Evolutionary conservation across 768 basidiomycete genomes (phyloP), one percentile per base, ranked within the genome.

Genomic region (Stropharia rugosoannulata): DNA sequence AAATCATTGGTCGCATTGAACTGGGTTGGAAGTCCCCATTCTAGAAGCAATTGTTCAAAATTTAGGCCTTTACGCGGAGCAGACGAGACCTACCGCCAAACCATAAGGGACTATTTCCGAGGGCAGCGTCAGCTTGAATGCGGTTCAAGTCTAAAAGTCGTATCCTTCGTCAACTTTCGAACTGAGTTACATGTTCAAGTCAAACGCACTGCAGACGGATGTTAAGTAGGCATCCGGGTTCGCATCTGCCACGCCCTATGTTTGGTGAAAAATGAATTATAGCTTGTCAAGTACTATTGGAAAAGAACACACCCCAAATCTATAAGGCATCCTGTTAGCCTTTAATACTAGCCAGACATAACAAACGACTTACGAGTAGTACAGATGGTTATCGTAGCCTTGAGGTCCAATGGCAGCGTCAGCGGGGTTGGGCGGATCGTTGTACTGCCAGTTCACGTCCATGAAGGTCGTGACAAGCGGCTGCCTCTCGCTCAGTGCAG

Each of bases 401-500:
- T 88, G 86, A 11, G 89, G 86, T 1, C 90, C 90, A 41, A 80
- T 78, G 4, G 79, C 77, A 22, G 85, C 89, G 48, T 83, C 75
- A 6, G 85, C 83, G 12, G 90, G 90, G 64, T 93, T 93, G 5
- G 87, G 11, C 15, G 83, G 87, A 68, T 82, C 77, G 62, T 86
- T 78, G 66, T 75, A 68, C 63, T 93, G 90, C 90, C 90, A 93
- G 56, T 81, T 83, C 45, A 88, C 64, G 60, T 93, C 89, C 89
- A 91, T 91, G 66, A 90, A 90, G 60, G 68, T 78, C 5, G 79
- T 77, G 11, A 70, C 63, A 55, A 71, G 62, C 16, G 63, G 51
- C 29, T 54, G 16, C 44, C 59, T 60, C 39, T 57, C 41, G 53
- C 36, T 37, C 38, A 60, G 16, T 29, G 45, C 16, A 22, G 54